These are phyloP conservation scores for Aphanomyces cochlioides DNA, from an alignment of 352 stramenopile species.

Conservation along the genomic window DNA sequence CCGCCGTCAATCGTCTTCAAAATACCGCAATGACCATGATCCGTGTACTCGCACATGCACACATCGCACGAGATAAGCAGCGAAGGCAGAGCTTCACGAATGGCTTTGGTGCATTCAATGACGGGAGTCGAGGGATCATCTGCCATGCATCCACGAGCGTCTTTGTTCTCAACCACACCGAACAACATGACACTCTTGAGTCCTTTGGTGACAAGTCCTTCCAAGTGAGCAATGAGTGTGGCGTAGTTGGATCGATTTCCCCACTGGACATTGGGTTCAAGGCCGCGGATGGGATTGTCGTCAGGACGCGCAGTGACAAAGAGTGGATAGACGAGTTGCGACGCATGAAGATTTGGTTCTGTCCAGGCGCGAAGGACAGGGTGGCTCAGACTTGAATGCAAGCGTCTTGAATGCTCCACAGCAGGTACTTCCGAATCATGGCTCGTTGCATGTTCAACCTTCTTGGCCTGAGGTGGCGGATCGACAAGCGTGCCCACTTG, in stretches of 20 bases:
- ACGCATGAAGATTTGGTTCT: constrained; percentile 83
- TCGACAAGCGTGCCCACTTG: neutral
- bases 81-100: constrained; percentile 63
- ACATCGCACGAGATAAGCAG: constrained; percentile 84
- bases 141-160: constrained; percentile 66
- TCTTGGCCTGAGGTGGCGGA: neutral
- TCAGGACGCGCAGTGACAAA: constrained; percentile 74
- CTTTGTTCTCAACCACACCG: constrained; percentile 82
- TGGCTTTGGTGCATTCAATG: constrained; percentile 58
- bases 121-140: constrained; percentile 73
- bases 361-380: constrained; percentile 76
- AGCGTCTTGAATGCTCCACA: neutral
- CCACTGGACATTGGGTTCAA: constrained; percentile 86
- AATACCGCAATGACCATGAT: constrained; percentile 83
- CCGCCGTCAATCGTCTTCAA: constrained; percentile 73
- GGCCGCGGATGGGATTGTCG: constrained; percentile 68
- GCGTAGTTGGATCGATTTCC: constrained; percentile 61
- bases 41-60: constrained; percentile 89
- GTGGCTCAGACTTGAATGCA: constrained; percentile 83
- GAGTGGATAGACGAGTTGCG: constrained; percentile 87
- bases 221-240: constrained; percentile 68
- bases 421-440: constrained; percentile 3
- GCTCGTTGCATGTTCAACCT: neutral
- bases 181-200: constrained; percentile 86
- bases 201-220: constrained; percentile 64